These are phyloP conservation scores for Eucalyptus pumila DNA, from an alignment of 345 rosid species.

Conservation along the genomic window DNA sequence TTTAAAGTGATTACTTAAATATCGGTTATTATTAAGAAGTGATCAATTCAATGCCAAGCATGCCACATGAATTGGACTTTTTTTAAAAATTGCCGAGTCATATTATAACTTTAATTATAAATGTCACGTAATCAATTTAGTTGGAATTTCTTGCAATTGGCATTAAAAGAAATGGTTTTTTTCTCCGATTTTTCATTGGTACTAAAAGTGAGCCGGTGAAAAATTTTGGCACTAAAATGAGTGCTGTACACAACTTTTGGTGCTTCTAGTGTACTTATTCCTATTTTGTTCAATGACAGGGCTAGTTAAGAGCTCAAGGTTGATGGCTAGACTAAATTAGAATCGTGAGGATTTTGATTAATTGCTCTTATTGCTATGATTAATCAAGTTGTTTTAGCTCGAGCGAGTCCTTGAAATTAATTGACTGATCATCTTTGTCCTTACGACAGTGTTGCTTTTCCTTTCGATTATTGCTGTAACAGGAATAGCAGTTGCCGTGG, in stretches of 20 bases:
- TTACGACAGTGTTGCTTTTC: background rate
- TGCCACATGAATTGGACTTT: fast-evolving
- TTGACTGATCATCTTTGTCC: background rate
- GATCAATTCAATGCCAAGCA: fast-evolving
- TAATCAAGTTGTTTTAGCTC: background rate
- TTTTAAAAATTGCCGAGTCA: fast-evolving
- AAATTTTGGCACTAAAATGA: fast-evolving
- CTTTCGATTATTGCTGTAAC: background rate
- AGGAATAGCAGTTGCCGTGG: background rate
- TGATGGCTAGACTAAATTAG: background rate
- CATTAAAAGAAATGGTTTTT: no score
- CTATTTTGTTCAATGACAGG: background rate
- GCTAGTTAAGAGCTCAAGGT: background rate
- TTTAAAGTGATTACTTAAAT: no score
- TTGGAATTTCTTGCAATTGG: fast-evolving
- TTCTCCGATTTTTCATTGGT: fast-evolving
- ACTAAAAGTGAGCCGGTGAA: fast-evolving
- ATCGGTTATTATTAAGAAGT: fast-evolving
- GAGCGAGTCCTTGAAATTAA: background rate
- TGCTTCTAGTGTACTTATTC: fast-evolving
- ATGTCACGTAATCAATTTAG: fast-evolving
- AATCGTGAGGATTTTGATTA: no score
- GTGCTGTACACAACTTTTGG: fast-evolving
- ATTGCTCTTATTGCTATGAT: background rate
- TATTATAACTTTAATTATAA: no score